These are phyloP conservation scores for Cordyceps sp. DNA, from an alignment of 2,329 filamentous ascomycete genomes.

Conservation along the genomic window DNA sequence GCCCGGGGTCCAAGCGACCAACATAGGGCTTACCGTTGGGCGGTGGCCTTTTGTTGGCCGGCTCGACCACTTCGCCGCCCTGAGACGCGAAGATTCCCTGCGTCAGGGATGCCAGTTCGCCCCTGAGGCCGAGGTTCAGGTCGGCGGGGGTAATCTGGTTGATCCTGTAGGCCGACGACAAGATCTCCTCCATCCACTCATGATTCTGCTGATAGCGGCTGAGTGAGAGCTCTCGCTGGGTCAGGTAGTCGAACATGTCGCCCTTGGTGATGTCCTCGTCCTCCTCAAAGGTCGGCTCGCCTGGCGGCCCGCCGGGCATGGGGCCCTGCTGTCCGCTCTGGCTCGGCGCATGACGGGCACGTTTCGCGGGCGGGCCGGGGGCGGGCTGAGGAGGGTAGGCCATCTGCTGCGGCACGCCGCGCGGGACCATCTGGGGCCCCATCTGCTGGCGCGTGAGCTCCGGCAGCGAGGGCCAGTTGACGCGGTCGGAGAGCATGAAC, in stretches of 20 bases:
- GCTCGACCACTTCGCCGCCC: conserved; percentile 26
- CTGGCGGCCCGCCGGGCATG: conserved; percentile 20
- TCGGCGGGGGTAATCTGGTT: conserved; percentile 76
- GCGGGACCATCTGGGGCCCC: conserved; percentile 26
- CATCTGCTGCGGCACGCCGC: conserved; percentile 40
- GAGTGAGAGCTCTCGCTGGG: conserved; percentile 75
- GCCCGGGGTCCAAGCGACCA: conserved; percentile 49
- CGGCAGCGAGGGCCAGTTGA: conserved; percentile 76
- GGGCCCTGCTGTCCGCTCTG: conserved; percentile 19
- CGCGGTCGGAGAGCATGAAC: conserved; percentile 81
- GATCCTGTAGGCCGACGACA: conserved; percentile 77
- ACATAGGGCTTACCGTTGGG: conserved; percentile 42
- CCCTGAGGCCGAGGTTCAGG: conserved; percentile 69
- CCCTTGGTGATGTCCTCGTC: conserved; percentile 79
- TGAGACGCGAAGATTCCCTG: conserved; percentile 67
- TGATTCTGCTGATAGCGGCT: conserved; percentile 87
- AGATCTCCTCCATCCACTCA: conserved; percentile 97
- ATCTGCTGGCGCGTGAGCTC: conserved; percentile 32
- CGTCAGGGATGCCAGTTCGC: conserved; percentile 67
- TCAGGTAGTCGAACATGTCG: conserved; percentile 79
- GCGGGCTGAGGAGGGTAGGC: conserved; percentile 40
- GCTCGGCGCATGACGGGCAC: conserved; percentile 27
- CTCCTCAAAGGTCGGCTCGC: conserved; percentile 49
- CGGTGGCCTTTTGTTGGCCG: conserved; percentile 36
- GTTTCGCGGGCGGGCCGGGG: conserved; percentile 37